Percentiles rank a stretch among this genome's conserved stretches.
Evolutionary conservation across 305 asterid species (phyloP).

Genomic region (Caryopteris hybrid): DNA sequence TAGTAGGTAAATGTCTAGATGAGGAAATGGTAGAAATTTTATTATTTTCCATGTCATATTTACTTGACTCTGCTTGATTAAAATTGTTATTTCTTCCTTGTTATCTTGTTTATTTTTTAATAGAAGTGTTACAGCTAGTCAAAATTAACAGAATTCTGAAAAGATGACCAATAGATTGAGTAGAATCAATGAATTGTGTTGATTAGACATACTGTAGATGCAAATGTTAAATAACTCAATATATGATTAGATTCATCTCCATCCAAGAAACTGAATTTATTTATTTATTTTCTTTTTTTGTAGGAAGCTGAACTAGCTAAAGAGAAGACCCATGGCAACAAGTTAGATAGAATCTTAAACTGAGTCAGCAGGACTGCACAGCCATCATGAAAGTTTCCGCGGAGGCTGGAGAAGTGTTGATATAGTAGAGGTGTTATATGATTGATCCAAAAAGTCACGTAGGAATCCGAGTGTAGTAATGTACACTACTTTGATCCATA

Average conservation of each 20-base stretch:
- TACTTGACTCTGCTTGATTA: neutral
- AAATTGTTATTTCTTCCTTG: neutral
- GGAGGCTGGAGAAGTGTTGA: conserved; percentile 60
- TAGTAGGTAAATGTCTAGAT: too few species aligned
- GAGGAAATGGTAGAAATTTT: too few species aligned
- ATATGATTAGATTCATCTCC: neutral
- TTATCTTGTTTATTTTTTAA: neutral
- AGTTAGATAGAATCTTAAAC: conserved; percentile 66
- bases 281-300: too few species aligned
- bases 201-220: neutral
- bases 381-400: conserved; percentile 76
- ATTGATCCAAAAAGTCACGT: conserved; percentile 65
- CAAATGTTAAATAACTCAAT: too few species aligned
- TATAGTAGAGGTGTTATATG: conserved; percentile 67
- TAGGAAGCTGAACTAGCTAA: conserved; percentile 94
- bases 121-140: neutral
- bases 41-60: too few species aligned
- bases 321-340: conserved; percentile 81
- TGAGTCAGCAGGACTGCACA: conserved; percentile 72
- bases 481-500: conserved; percentile 74
- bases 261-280: neutral
- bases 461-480: conserved; percentile 59
- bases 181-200: neutral
- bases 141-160: neutral
- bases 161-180: neutral